These are phyloP conservation scores for Stereum hirsutum DNA, from an alignment of 1,284 basidiomycete species.

Conservation along the genomic window DNA sequence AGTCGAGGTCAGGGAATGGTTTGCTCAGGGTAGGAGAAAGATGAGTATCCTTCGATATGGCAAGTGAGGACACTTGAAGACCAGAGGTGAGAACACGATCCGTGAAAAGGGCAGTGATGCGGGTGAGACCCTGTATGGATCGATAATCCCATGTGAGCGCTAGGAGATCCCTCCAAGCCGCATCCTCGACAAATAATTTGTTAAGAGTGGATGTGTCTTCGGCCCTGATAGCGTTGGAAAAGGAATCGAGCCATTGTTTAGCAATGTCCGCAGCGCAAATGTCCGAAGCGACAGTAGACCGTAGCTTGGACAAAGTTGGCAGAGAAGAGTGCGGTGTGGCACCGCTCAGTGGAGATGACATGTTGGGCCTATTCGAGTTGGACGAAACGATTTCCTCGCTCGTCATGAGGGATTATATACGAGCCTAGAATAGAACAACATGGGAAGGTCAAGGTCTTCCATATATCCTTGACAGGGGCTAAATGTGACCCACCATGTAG, in stretches of 20 bases:
- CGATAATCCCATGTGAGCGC: conserved; percentile 60
- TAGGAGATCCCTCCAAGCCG: conserved; percentile 49
- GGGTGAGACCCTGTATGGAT: conserved; percentile 16
- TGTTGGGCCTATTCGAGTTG: too few relatives aligned
- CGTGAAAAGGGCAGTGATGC: neutral
- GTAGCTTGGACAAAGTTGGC: neutral
- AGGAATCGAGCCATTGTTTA: neutral
- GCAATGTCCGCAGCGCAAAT: neutral
- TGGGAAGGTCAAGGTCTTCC: too few relatives aligned
- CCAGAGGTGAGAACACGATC: too few relatives aligned
- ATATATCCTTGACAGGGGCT: too few relatives aligned
- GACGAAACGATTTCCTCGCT: too few relatives aligned
- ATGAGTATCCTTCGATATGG: neutral
- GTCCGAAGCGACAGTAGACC: neutral
- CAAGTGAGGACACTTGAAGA: too few relatives aligned
- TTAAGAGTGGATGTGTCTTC: neutral
- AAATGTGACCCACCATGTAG: too few relatives aligned
- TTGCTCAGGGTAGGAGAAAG: conserved; percentile 20
- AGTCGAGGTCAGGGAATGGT: conserved; percentile 44
- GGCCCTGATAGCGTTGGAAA: neutral
- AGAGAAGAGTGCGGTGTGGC: neutral
- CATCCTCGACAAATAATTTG: neutral
- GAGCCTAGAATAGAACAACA: too few relatives aligned
- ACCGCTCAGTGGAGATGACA: too few relatives aligned
- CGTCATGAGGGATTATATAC: too few relatives aligned